Base-by-base conservation (phyloP, 2,329 filamentous ascomycete species). In the Microcyclosporella mali region DNA sequence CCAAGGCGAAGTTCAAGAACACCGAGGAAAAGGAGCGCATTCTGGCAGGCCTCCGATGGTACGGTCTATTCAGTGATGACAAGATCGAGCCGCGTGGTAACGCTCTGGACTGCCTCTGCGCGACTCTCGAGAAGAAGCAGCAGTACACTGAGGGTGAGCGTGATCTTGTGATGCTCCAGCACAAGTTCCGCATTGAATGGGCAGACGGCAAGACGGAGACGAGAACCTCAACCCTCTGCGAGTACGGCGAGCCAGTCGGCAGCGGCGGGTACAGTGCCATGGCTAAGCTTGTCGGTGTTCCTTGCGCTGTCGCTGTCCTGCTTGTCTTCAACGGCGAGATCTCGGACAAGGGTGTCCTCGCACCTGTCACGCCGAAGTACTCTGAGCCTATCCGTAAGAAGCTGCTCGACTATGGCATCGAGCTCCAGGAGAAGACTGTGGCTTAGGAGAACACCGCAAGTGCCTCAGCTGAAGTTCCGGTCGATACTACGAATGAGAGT, bases 51-150 rank as follows among this genome's bases (percentile, higher is more conserved):
- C 75, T 92, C 28, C 74, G 77, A 53, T 92, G 86, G 86, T 73
- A 84, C 53, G 75, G 75, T 17, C 61, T 79, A 49, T 84, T 88
- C 70, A 83, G 79, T 33, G 75, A 81, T 52, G 75, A 79, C 61
- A 70, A 78, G 63, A 88, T 84, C 61, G 83, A 70, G 4, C 82
- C 86, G 19, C 73, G 79, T 43, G 84, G 81, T 41, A 95, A 86
- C 71, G 84, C 88, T 3, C 77, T 95, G 17, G 89, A 95, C 66
- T 90, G 85, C n/a, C 79, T 95, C 30, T 95, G 88, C 70, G 87
- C 86, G 25, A 85, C 81, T 2, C 78, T 95, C 21, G 88, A 94
- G 74, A 71, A 85, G 74, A 94, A 94, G 80, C 94, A 94, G 86
- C 78, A 85, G 67, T 95, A 83, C 66, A 84, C 78, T 60, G 73